Percentiles rank a stretch among this genome's conserved stretches.
Evolutionary conservation across 805 yeast genomes (phyloP).

Genomic region (Teunomyces stri): DNA sequence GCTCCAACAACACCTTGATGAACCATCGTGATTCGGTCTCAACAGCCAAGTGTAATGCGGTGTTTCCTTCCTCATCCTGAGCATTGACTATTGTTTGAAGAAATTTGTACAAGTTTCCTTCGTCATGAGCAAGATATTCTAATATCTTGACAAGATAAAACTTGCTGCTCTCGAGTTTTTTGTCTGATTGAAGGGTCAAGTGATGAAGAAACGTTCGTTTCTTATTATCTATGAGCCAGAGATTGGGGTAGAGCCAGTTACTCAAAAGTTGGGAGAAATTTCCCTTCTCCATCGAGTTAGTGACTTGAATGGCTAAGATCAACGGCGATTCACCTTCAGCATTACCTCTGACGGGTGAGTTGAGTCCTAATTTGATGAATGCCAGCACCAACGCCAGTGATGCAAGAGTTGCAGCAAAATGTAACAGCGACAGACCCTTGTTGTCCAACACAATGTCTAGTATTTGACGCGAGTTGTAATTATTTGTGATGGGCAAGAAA

Average conservation of each 20-base stretch:
- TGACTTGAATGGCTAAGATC: conserved; percentile 78
- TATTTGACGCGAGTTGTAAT: conserved; percentile 9
- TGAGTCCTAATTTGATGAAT: conserved; percentile 33
- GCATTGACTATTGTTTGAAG: conserved; percentile 27
- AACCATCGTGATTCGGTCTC: conserved; percentile 40
- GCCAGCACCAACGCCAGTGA: conserved; percentile 33
- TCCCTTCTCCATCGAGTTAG: conserved; percentile 76
- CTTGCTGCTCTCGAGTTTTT: conserved; percentile 31
- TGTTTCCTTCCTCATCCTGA: conserved; percentile 38
- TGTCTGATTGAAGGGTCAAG: conserved; percentile 51
- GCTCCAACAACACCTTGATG: conserved; percentile 30
- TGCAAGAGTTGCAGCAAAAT: conserved; percentile 42
- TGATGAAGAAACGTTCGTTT: conserved; percentile 85
- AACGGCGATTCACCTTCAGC: conserved; percentile 37
- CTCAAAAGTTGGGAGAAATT: conserved; percentile 71
- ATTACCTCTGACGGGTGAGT: conserved; percentile 41
- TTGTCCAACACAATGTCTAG: conserved; percentile 38
- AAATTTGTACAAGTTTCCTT: conserved; percentile 18
- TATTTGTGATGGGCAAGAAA: conserved; percentile 22
- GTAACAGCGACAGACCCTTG: conserved; percentile 42
- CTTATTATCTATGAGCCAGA: conserved; percentile 50
- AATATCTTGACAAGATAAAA: conserved; percentile 36
- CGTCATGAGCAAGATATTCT: conserved; percentile 28
- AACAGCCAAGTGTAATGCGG: conserved; percentile 41
- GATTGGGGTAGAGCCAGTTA: conserved; percentile 59